Conservation (phyloP, 306 rosid genomes). For the Cucurbita pepo region DNA sequence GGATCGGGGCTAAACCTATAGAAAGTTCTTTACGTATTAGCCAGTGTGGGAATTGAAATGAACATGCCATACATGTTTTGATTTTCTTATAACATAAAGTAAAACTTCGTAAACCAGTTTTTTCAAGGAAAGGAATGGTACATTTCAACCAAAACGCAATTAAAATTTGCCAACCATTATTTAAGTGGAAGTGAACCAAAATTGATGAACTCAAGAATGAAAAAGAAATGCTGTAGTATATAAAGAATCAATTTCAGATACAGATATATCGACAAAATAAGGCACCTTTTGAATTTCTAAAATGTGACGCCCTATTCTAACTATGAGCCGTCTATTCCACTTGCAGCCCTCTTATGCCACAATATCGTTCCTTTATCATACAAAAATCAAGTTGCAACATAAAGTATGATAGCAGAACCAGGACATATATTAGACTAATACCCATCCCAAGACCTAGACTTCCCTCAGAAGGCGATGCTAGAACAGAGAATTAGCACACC, state of each 20-base stretch:
- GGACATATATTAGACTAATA: neutral
- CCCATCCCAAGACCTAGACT: neutral
- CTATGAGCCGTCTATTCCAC: neutral
- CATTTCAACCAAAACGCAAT: neutral
- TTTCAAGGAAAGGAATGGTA: neutral
- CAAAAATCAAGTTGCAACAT: neutral
- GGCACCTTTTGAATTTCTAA: neutral
- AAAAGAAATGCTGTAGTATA: neutral
- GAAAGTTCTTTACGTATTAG: constrained; percentile 21
- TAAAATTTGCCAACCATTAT: neutral
- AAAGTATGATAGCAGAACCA: neutral
- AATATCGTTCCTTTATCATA: neutral
- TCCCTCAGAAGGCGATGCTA: neutral
- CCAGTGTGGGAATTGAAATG: constrained; percentile 15
- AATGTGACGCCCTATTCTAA: neutral
- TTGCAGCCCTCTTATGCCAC: neutral
- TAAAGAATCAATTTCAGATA: neutral
- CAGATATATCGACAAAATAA: neutral
- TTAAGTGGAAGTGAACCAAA: neutral
- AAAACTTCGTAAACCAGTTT: neutral
- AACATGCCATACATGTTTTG: neutral
- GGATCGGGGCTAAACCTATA: constrained; percentile 71
- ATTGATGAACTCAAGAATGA: neutral
- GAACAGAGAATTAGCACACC: constrained; percentile 26
- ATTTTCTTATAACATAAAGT: neutral